phyloP scores from a whole-genome alignment of 2,329 filamentous ascomycete genomes.

The Stachybotrys elegans region DNA sequence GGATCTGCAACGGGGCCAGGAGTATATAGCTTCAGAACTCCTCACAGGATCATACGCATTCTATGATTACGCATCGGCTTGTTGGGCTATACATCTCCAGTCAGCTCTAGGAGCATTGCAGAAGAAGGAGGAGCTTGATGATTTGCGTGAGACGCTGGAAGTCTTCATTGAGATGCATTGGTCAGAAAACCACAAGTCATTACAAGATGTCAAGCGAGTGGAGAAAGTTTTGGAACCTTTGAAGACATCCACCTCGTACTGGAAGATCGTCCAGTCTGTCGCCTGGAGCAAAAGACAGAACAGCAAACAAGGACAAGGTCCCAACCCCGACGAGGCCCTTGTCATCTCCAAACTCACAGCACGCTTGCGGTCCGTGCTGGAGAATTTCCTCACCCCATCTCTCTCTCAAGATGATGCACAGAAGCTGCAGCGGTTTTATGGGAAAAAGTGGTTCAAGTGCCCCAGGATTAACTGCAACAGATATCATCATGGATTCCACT shows the following conservation, averaged over 20 bases:
- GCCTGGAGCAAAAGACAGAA: neutral
- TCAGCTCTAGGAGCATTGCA: neutral
- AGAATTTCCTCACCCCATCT: neutral
- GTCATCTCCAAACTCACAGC: neutral
- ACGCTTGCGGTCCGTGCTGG: neutral
- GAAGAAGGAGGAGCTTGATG: neutral
- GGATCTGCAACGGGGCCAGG: neutral
- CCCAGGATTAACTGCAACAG: slow-evolving; percentile 3
- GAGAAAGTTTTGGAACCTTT: neutral
- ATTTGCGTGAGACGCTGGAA: neutral
- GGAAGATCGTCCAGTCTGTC: neutral
- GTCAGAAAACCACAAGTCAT: neutral
- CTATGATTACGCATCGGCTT: slow-evolving; percentile 6
- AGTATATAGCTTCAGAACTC: neutral
- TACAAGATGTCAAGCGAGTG: neutral
- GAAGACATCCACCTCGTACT: neutral
- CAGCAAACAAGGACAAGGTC: neutral
- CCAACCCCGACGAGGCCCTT: neutral
- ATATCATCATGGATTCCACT: neutral
- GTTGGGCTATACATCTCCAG: slow-evolving; percentile 6
- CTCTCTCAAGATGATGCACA: neutral
- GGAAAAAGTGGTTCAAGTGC: slow-evolving; percentile 6
- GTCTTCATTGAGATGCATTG: slow-evolving; percentile 1
- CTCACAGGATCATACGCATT: slow-evolving; percentile 4
- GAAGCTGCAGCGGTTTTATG: slow-evolving; percentile 1